These are phyloP conservation scores for Fusarium dlaminii DNA, from an alignment of 2,329 filamentous ascomycete genomes.

Conservation along the genomic window DNA sequence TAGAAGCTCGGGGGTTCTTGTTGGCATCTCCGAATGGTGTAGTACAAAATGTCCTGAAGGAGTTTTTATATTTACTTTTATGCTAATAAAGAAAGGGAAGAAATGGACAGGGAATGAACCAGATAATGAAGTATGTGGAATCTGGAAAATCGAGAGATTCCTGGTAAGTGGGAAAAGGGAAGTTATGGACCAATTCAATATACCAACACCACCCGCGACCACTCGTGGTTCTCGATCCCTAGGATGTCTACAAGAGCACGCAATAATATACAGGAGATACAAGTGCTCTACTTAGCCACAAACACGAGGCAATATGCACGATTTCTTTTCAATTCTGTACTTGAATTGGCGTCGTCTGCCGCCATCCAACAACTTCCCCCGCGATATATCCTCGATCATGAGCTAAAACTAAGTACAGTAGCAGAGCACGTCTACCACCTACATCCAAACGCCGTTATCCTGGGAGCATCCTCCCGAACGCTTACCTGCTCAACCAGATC, in stretches of 20 bases:
- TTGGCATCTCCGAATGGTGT: background rate
- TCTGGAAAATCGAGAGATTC: background rate
- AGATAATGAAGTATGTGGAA: background rate
- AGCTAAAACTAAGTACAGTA: constrained; percentile 24
- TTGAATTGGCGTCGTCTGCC: background rate
- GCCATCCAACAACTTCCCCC: constrained; percentile 25
- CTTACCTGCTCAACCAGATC: constrained; percentile 25
- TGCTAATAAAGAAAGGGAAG: background rate
- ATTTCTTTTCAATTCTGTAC: background rate
- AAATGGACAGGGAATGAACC: background rate
- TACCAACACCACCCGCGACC: background rate
- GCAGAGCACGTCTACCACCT: constrained; percentile 29
- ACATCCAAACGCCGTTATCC: constrained; percentile 43
- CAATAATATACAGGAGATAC: background rate
- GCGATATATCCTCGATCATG: constrained; percentile 13
- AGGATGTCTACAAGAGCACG: background rate
- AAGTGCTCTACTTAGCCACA: background rate
- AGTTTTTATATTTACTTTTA: background rate
- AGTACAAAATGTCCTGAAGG: background rate
- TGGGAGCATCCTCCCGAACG: constrained; percentile 29
- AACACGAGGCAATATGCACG: background rate
- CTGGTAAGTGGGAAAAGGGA: background rate
- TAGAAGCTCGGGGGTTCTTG: background rate
- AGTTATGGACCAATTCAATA: background rate
- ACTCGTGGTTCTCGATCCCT: background rate